Conservation (phyloP, 257 asterid genomes). For the Plantago elongata region DNA sequence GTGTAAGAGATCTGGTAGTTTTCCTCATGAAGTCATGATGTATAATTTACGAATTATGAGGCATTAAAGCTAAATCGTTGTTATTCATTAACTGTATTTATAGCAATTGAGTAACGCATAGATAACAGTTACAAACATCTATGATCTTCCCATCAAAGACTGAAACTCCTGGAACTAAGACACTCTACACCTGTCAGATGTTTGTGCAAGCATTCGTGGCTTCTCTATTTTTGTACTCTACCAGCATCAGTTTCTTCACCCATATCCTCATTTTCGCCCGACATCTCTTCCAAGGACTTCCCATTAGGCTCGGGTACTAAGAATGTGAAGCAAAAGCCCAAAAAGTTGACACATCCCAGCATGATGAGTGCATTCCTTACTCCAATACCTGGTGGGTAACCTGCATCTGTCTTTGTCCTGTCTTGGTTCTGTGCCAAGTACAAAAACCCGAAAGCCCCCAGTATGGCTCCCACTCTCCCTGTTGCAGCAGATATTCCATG, state of each 20-base stretch:
- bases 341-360: constrained; percentile 21
- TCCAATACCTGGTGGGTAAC: constrained; percentile 37
- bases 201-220: background rate
- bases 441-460: constrained; percentile 34
- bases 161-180: background rate
- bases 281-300: constrained; percentile 32
- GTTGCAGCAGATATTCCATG: constrained; percentile 38
- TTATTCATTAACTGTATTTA: background rate
- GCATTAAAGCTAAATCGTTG: background rate
- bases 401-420: constrained; percentile 24
- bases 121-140: background rate
- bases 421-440: constrained; percentile 32
- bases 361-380: constrained; percentile 28
- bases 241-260: background rate
- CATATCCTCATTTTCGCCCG: constrained; percentile 27
- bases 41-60: background rate
- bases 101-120: background rate
- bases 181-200: background rate
- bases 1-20: background rate
- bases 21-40: background rate
- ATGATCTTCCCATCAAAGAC: background rate
- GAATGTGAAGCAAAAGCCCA: constrained; percentile 29
- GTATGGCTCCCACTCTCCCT: constrained; percentile 32
- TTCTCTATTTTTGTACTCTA: background rate
- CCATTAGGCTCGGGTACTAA: constrained; percentile 35